phyloP scores from a whole-genome alignment of 2,329 filamentous ascomycete genomes.

The Claviceps digitariae region DNA sequence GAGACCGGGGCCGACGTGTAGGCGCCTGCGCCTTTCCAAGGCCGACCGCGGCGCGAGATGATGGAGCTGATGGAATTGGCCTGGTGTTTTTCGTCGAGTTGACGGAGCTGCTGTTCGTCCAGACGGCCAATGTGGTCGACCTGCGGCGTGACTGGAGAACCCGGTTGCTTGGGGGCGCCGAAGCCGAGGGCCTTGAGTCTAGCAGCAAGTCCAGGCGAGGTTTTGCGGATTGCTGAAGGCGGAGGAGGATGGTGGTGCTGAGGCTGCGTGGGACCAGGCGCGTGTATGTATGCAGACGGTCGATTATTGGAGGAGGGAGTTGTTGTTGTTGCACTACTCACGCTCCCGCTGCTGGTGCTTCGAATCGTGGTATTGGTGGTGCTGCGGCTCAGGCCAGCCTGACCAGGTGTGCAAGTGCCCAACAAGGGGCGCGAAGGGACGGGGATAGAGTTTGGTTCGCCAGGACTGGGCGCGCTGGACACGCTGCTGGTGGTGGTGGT shows the following conservation, averaged over 20 bases:
- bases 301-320: conserved; percentile 3
- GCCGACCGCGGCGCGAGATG: conserved; percentile 52
- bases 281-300: conserved; percentile 11
- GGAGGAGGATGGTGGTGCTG: conserved; percentile 12
- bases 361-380: conserved; percentile 2
- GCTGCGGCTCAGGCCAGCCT: conserved; percentile 5
- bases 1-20: conserved; percentile 18
- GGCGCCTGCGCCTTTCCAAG: conserved; percentile 54
- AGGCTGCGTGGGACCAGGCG: conserved; percentile 9
- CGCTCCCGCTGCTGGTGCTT: conserved; percentile 4
- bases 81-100: conserved; percentile 50
- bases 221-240: conserved; percentile 34
- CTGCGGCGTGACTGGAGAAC: conserved; percentile 13
- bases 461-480: not conserved
- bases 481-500: not conserved
- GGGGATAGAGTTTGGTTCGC: conserved; percentile 1
- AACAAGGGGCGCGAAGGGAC: not conserved
- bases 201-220: conserved; percentile 50
- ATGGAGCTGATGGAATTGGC: conserved; percentile 35
- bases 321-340: not conserved
- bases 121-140: conserved; percentile 50
- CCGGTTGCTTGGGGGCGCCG: conserved; percentile 28
- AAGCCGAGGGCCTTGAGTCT: conserved; percentile 53
- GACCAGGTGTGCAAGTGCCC: conserved; percentile 4
- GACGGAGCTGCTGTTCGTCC: conserved; percentile 54